These are phyloP conservation scores for Logfia minima DNA, from an alignment of 129 eudicot genomes.

Conservation along the genomic window DNA sequence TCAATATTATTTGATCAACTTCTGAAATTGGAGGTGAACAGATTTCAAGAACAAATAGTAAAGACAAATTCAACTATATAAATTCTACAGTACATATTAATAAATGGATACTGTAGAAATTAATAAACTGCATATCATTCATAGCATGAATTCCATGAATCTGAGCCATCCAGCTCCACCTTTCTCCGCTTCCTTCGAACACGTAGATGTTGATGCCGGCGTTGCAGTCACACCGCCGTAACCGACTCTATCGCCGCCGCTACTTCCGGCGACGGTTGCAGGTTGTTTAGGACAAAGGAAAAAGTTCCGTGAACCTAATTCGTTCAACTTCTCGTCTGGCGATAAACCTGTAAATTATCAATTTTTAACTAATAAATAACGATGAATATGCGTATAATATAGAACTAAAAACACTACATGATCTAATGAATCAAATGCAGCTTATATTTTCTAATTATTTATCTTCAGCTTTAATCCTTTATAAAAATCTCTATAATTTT, in stretches of 20 bases:
- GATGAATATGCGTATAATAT: no score
- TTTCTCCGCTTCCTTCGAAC: not conserved
- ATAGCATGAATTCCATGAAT: constrained; percentile 10
- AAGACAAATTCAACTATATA: not conserved
- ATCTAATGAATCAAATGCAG: no score
- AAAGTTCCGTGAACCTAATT: constrained; percentile 84
- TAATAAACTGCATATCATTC: not conserved
- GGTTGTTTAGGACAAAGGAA: constrained; percentile 58
- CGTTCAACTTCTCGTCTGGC: constrained; percentile 62
- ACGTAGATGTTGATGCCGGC: not conserved
- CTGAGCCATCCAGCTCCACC: constrained; percentile 8
- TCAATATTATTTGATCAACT: not conserved
- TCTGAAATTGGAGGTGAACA: not conserved
- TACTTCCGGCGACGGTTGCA: constrained; percentile 11
- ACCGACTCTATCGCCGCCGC: not conserved
- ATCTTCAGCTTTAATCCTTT: not conserved
- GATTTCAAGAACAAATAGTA: no score
- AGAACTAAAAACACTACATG: no score
- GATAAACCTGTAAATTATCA: constrained; percentile 51
- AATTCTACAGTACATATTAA: not conserved
- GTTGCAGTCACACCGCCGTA: not conserved
- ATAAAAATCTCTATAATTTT: no score
- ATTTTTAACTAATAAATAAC: constrained; percentile 1
- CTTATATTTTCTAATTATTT: no score
- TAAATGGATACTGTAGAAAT: not conserved